Conservation (phyloP, 768 basidiomycete species). For the Auricularia cornea region DNA sequence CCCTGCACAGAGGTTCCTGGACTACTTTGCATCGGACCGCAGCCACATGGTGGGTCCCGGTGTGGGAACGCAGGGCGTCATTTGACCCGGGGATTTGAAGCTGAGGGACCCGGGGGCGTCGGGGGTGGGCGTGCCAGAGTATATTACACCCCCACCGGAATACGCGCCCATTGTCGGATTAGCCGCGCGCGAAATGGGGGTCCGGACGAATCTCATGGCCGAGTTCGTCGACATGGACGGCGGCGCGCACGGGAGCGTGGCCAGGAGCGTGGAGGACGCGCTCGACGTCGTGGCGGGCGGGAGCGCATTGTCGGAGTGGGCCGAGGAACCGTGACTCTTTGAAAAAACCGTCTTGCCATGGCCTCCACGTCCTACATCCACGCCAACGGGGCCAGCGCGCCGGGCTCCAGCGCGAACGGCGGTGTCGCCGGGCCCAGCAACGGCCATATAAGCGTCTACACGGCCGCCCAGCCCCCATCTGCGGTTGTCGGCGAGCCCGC, state of each 20-base stretch:
- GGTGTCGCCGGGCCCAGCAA: slow-evolving; percentile 17
- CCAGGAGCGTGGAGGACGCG: neutral
- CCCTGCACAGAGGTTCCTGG: slow-evolving; percentile 40
- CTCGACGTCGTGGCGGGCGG: slow-evolving; percentile 22
- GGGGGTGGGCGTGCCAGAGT: slow-evolving; percentile 17
- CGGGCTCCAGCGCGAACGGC: neutral
- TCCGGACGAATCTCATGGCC: slow-evolving; percentile 49
- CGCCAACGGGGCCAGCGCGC: slow-evolving; percentile 23
- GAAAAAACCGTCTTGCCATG: slow-evolving; percentile 17
- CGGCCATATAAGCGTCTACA: slow-evolving; percentile 20
- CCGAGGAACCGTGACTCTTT: slow-evolving; percentile 17
- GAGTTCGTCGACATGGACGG: slow-evolving; percentile 45
- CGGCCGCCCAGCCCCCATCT: slow-evolving; percentile 46
- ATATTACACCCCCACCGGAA: slow-evolving; percentile 38
- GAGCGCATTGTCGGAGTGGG: slow-evolving; percentile 16
- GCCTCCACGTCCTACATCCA: slow-evolving; percentile 40
- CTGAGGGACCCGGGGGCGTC: slow-evolving; percentile 1
- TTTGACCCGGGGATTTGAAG: neutral
- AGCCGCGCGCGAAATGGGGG: slow-evolving; percentile 28
- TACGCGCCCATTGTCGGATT: slow-evolving; percentile 44
- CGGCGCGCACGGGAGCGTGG: slow-evolving; percentile 34
- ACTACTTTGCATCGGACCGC: slow-evolving; percentile 63
- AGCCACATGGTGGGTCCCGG: slow-evolving; percentile 55
- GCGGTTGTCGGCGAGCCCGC: slow-evolving; percentile 41
- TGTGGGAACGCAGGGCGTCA: slow-evolving; percentile 12